A percentile compares a stretch with the other conserved stretches of the same genome.
These are phyloP conservation scores for Candida pseudoglaebosa DNA, from an alignment of 805 yeast species.

Conservation along the genomic window DNA sequence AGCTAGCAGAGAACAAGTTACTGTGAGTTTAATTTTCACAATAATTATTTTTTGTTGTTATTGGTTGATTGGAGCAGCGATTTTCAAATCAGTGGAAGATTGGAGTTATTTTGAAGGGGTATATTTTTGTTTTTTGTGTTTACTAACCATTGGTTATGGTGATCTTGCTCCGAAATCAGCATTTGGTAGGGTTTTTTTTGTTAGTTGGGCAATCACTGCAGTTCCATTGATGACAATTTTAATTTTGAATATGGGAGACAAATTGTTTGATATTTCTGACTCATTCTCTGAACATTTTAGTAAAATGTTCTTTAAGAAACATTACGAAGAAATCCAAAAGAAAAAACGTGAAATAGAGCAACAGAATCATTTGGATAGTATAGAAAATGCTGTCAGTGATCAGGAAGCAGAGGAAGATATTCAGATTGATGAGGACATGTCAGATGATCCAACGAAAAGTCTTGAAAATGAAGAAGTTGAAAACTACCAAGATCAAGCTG, in stretches of 20 bases:
- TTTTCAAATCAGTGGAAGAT: constrained; percentile 54
- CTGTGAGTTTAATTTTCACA: constrained; percentile 36
- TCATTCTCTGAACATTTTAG: constrained; percentile 8
- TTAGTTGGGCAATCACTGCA: constrained; percentile 77
- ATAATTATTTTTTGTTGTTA: constrained; percentile 47
- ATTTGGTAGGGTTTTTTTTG: constrained; percentile 70
- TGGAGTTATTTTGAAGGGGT: constrained; percentile 72
- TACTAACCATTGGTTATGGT: constrained; percentile 85
- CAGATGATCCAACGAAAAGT: background rate
- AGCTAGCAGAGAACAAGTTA: constrained; percentile 37
- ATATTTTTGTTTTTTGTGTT: constrained; percentile 74
- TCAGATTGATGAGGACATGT: background rate
- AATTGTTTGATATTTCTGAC: constrained; percentile 33
- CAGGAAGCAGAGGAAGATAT: constrained; percentile 12
- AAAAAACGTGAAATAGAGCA: constrained; percentile 6
- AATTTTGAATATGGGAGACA: constrained; percentile 69
- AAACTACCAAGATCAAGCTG: background rate
- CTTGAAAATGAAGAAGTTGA: background rate
- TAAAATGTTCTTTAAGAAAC: constrained; percentile 7
- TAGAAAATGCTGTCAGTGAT: constrained; percentile 5
- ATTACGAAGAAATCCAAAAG: constrained; percentile 4
- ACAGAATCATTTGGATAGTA: constrained; percentile 6
- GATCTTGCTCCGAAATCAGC: constrained; percentile 59
- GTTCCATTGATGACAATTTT: constrained; percentile 85
- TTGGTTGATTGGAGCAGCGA: constrained; percentile 72